These are phyloP conservation scores for Exophiala calicioides DNA, from an alignment of 2,329 filamentous ascomycete genomes.

Conservation along the genomic window DNA sequence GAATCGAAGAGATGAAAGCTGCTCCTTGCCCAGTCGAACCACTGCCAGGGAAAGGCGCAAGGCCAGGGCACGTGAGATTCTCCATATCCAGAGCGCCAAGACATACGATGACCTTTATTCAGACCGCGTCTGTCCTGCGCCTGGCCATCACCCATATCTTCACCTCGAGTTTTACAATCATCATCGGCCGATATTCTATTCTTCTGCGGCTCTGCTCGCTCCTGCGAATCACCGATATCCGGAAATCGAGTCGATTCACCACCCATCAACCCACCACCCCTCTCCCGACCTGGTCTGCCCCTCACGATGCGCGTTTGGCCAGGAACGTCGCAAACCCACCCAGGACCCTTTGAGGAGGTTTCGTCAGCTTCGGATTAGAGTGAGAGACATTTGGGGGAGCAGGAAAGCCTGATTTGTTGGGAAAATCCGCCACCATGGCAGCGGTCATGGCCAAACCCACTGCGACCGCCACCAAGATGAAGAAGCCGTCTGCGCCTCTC, in stretches of 20 bases:
- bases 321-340: constrained; percentile 25
- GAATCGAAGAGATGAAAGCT: no score
- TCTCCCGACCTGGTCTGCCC: constrained; percentile 14
- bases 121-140: no score
- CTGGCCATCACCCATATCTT: no score
- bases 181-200: no score
- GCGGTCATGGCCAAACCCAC: constrained; percentile 28
- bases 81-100: no score
- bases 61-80: no score
- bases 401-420: neutral
- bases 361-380: constrained; percentile 15
- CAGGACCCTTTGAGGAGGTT: constrained; percentile 17
- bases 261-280: constrained; percentile 2
- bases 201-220: no score
- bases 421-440: constrained; percentile 21
- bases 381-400: constrained; percentile 5
- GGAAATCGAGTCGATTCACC: constrained; percentile 4
- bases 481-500: constrained; percentile 46
- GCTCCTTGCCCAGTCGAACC: no score
- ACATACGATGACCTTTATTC: no score
- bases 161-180: no score
- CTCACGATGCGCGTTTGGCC: constrained; percentile 28
- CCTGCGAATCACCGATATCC: no score
- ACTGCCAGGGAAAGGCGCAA: no score
- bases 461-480: constrained; percentile 30